A percentile compares a stretch with the other conserved stretches of the same genome.
Conservation (phyloP, 2,329 filamentous ascomycete species). For the Botryotinia calthae region DNA sequence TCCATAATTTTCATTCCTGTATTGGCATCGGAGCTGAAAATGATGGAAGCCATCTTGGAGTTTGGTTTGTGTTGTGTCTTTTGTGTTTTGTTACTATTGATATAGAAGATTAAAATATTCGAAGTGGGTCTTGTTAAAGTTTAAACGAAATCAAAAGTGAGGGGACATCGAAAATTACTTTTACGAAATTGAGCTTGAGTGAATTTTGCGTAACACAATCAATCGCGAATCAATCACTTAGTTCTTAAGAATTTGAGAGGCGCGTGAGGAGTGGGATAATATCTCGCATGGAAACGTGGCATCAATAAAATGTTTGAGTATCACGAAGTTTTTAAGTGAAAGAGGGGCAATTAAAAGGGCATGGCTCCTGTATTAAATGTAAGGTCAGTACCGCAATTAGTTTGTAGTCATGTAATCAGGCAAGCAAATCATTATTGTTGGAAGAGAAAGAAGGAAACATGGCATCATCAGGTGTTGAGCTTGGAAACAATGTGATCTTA, state of each 20-base stretch:
- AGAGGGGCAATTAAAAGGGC: background rate
- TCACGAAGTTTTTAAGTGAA: background rate
- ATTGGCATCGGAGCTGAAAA: fast-evolving
- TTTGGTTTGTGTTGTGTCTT: background rate
- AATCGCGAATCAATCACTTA: background rate
- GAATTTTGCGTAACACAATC: background rate
- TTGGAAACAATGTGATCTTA: background rate
- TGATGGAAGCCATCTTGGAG: background rate
- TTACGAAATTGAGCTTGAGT: background rate
- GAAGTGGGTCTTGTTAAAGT: background rate
- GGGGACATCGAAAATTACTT: background rate
- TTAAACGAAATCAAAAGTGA: background rate
- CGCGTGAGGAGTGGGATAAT: background rate
- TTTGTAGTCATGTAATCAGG: background rate
- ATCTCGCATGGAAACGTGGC: background rate
- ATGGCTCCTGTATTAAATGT: background rate
- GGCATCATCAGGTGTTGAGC: background rate
- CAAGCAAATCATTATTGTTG: background rate
- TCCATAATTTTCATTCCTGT: background rate
- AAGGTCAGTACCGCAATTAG: background rate
- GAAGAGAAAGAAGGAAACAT: background rate
- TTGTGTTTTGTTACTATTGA: background rate
- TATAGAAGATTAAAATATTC: background rate
- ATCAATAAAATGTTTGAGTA: background rate
- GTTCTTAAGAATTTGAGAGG: background rate